Conservation (phyloP, 257 asterid species). For the Solanum etuberosum region DNA sequence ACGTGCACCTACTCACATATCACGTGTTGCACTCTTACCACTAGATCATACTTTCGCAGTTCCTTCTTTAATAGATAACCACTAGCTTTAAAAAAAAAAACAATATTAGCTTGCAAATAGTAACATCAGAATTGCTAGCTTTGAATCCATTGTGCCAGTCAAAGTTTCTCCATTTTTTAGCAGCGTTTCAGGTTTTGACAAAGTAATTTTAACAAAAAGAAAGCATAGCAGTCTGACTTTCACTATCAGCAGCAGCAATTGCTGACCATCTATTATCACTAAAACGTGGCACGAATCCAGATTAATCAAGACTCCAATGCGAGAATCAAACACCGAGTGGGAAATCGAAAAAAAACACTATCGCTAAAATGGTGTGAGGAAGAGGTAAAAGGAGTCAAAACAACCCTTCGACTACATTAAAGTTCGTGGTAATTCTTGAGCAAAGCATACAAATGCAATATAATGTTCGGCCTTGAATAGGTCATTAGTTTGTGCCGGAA, state of each 20-base stretch:
- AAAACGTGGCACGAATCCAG: neutral
- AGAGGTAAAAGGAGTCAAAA: neutral
- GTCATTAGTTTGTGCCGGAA: no score
- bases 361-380: neutral
- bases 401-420: no score
- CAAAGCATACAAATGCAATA: no score
- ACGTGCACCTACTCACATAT: neutral
- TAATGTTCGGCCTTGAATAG: no score
- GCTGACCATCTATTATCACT: neutral
- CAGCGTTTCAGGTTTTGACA: neutral
- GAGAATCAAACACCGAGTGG: neutral
- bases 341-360: neutral
- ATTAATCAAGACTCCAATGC: neutral
- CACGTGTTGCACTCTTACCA: neutral
- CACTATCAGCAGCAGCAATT: neutral
- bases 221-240: neutral
- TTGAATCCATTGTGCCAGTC: neutral
- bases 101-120: neutral
- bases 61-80: no score
- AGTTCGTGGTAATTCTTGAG: no score
- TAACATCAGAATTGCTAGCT: neutral
- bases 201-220: neutral
- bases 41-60: neutral
- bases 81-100: neutral
- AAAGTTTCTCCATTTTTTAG: neutral